Base-by-base conservation (phyloP, 495 filamentous ascomycete genomes). In the Neurospora sp. region DNA sequence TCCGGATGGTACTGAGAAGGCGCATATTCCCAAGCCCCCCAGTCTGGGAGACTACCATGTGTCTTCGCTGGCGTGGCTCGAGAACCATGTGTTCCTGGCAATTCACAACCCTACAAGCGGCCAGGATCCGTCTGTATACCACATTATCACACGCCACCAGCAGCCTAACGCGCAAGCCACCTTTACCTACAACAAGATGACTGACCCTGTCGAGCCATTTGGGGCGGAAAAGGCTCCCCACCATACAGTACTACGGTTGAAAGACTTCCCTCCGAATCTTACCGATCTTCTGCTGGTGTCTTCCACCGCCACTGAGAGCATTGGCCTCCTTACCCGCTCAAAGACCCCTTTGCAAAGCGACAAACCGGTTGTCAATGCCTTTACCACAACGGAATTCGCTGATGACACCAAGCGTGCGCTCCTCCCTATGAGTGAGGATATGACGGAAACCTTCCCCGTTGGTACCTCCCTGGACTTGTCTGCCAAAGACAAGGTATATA, bases 21-120 rank as follows among this genome's bases (percentile, higher is more conserved):
- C 86, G 27, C 85, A 89, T 49, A 91, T 98, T 49, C 95, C 96
- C 40, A 87, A 89, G 46, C 94, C 95, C 8, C 88, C 93, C 11
- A 86, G 85, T 72, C 74, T 97, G 9, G 86, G 90, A 66, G 86
- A 90, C 76, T 89, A 90, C 78, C 90, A 94, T 81, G 89, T 97
- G 7, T 93, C 93, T n/a, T 91, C 92, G 12, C 85, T 98, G 70
- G 85, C 85, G 39, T 99, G 96, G 96, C 86, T 98, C 6, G 92
- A 95, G 78, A 97, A 96, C 75, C 82, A 96, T 80, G 81, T 95
- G 11, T 97, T 98, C 79, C 85, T 98, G 35, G 85, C 89, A 44
- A 87, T 93, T 16, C 91, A 97, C 80, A 95, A 86, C 60, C 83
- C 84, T 9, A 87, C 90, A 70, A 87, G 86, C 74, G 85, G 87